Evolutionary conservation across 306 rosid genomes (phyloP).

Genomic region (Benincasa hispida): DNA sequence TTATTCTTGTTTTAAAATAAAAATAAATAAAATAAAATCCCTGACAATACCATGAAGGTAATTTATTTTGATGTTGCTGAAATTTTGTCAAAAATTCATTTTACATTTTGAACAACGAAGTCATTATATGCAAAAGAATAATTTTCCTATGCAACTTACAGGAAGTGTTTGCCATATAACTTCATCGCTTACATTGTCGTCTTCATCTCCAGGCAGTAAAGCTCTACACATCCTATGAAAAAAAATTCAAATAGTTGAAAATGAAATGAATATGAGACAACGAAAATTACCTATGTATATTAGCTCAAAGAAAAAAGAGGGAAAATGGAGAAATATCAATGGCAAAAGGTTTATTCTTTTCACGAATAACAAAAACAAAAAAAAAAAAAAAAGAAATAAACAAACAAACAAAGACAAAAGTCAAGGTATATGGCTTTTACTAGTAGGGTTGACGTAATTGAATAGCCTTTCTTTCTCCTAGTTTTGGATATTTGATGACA

Average conservation of each 20-base stretch:
- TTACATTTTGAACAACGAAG: neutral
- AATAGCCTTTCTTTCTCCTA: neutral
- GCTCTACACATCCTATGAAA: constrained; percentile 83
- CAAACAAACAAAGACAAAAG: no score
- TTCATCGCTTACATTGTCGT: constrained; percentile 54
- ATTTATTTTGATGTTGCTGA: neutral
- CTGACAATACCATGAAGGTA: neutral
- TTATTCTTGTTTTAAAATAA: no score
- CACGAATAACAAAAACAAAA: no score
- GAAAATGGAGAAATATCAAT: neutral
- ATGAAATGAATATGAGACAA: neutral
- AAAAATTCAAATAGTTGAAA: neutral
- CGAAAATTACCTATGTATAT: neutral
- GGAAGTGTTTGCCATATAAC: constrained; percentile 98
- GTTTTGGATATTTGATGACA: neutral
- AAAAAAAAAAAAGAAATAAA: no score
- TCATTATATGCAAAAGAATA: neutral
- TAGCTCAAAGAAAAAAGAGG: neutral
- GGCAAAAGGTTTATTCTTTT: neutral
- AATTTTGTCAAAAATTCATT: neutral
- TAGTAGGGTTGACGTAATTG: neutral
- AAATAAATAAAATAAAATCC: no score
- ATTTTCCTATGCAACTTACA: constrained; percentile 34
- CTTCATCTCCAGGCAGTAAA: constrained; percentile 92
- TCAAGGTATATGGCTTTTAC: no score